These are phyloP conservation scores for Amniculicola lignicola DNA, from an alignment of 495 filamentous ascomycete genomes.

Conservation along the genomic window DNA sequence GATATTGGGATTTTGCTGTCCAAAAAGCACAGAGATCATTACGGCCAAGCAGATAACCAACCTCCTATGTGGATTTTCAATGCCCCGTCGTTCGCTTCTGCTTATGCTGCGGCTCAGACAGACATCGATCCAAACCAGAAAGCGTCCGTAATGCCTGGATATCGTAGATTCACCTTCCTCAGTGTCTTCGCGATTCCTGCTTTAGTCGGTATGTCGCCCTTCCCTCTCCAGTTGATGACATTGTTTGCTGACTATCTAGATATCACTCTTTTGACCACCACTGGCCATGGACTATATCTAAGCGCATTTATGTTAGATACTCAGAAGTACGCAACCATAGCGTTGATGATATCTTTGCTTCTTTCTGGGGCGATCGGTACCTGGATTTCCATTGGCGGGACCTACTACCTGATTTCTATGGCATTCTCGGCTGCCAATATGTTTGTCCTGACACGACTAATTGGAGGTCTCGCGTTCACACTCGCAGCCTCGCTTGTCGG, in stretches of 20 bases:
- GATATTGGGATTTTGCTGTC: conserved; percentile 56
- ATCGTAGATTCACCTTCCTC: conserved; percentile 56
- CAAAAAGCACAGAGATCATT: conserved; percentile 51
- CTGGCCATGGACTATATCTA: conserved; percentile 57
- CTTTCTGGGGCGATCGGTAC: conserved; percentile 58
- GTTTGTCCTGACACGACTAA: conserved; percentile 57
- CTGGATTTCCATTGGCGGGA: conserved; percentile 57
- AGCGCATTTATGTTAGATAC: conserved; percentile 55
- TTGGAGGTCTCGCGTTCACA: conserved; percentile 57
- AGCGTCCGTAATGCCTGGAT: conserved; percentile 46
- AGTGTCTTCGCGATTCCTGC: conserved; percentile 61
- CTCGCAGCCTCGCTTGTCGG: conserved; percentile 49
- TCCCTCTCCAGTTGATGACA: background rate
- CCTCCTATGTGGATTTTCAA: conserved; percentile 54
- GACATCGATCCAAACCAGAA: conserved; percentile 54
- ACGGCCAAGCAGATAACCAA: conserved; percentile 43
- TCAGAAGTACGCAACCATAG: conserved; percentile 53
- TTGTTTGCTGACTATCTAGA: conserved; percentile 37
- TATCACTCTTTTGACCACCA: conserved; percentile 55
- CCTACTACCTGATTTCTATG: conserved; percentile 59
- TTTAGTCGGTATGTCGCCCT: conserved; percentile 44
- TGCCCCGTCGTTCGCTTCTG: conserved; percentile 50
- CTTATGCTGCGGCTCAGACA: conserved; percentile 54
- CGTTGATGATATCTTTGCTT: conserved; percentile 56
- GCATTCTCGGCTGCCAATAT: conserved; percentile 60